Conservation (phyloP, 1,284 basidiomycete genomes). For the Kwoniella shivajii region DNA sequence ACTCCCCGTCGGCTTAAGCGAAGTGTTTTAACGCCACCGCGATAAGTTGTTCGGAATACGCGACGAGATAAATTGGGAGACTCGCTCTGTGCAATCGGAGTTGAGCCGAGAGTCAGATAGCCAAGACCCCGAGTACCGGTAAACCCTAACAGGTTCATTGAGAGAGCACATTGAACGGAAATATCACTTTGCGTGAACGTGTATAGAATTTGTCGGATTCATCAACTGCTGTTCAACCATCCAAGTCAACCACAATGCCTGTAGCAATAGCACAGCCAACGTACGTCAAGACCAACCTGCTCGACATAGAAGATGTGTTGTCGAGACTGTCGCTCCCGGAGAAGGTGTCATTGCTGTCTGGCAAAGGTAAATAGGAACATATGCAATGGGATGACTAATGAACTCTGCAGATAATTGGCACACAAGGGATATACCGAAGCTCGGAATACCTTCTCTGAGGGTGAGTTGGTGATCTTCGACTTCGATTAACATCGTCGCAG, state of each 20-base stretch:
- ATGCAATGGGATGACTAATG: neutral
- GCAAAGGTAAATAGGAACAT: constrained; percentile 9
- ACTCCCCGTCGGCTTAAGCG: too few species aligned
- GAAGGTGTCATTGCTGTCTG: constrained; percentile 39
- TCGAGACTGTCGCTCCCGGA: constrained; percentile 27
- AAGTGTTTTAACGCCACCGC: too few species aligned
- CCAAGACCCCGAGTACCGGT: too few species aligned
- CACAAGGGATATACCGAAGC: constrained; percentile 4
- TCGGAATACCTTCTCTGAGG: constrained; percentile 4
- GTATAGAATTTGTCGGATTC: too few species aligned
- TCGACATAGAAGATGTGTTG: constrained; percentile 17
- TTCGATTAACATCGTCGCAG: too few species aligned
- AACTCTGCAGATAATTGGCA: constrained; percentile 8
- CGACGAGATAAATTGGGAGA: too few species aligned
- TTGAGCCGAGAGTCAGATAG: too few species aligned
- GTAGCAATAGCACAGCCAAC: constrained; percentile 1
- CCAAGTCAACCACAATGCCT: constrained; percentile 2
- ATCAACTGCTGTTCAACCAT: neutral
- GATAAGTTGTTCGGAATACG: too few species aligned
- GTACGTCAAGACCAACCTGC: neutral
- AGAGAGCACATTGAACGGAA: too few species aligned
- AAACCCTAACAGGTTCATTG: too few species aligned
- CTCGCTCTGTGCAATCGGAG: too few species aligned
- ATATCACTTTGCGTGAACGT: too few species aligned
- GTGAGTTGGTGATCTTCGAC: neutral